A percentile compares a stretch with the other conserved stretches of the same genome.
These are phyloP conservation scores for Beta vulgaris DNA, from an alignment of 148 eudicot genomes.

Conservation along the genomic window DNA sequence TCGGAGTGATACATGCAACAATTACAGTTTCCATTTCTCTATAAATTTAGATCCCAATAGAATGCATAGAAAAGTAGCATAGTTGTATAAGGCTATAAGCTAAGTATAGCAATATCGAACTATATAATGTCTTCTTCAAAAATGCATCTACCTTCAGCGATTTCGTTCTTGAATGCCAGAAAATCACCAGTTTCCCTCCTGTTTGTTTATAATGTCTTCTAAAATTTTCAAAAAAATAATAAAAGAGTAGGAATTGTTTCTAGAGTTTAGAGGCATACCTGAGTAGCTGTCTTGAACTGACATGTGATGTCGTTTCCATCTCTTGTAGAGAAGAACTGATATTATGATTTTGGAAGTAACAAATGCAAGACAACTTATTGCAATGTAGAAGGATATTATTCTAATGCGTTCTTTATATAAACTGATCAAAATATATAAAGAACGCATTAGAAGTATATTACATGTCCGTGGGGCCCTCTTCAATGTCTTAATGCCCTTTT, in stretches of 20 bases:
- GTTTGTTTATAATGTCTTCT: slow-evolving; percentile 17
- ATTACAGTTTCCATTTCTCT: too few relatives aligned
- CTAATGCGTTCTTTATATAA: too few relatives aligned
- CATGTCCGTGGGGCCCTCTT: too few relatives aligned
- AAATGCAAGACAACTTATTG: slow-evolving; percentile 63
- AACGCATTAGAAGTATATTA: too few relatives aligned
- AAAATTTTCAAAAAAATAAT: not conserved
- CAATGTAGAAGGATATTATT: slow-evolving; percentile 42
- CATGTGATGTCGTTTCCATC: slow-evolving; percentile 65
- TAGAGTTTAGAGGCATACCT: slow-evolving; percentile 29
- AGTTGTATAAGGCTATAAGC: too few relatives aligned
- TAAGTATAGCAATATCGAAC: too few relatives aligned
- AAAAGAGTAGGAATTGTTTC: not conserved
- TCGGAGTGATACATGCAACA: too few relatives aligned
- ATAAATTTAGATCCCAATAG: too few relatives aligned
- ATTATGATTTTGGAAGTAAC: slow-evolving; percentile 58
- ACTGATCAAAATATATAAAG: too few relatives aligned
- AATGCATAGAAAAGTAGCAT: too few relatives aligned
- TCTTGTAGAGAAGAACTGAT: slow-evolving; percentile 63
- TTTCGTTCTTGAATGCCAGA: slow-evolving; percentile 52
- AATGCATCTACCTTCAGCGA: slow-evolving; percentile 50
- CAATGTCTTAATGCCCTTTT: too few relatives aligned
- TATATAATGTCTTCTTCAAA: slow-evolving; percentile 58
- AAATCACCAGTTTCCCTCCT: slow-evolving; percentile 91
- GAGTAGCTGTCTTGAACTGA: slow-evolving; percentile 56